These are phyloP conservation scores for Wickerhamiella vanderwaltii DNA, from an alignment of 805 yeast genomes.

Conservation along the genomic window DNA sequence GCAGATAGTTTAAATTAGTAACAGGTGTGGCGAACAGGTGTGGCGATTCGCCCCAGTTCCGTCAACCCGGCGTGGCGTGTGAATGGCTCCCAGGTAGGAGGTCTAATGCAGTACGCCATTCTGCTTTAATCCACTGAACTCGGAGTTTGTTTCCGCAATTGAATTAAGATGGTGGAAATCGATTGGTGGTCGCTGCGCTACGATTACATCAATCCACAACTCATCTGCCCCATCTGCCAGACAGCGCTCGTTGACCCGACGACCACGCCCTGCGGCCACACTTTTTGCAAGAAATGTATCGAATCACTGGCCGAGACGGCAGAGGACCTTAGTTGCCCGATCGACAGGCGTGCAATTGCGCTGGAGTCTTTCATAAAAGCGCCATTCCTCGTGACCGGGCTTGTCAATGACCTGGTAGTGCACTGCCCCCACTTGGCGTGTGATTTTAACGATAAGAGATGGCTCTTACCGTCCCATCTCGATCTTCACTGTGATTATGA, in stretches of 20 bases:
- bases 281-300: constrained; percentile 36
- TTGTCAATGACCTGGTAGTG: constrained; percentile 50
- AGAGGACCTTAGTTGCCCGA: constrained; percentile 36
- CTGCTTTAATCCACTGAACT: too few relatives aligned
- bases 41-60: too few relatives aligned
- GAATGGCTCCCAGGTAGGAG: too few relatives aligned
- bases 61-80: too few relatives aligned
- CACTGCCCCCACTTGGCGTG: constrained; percentile 52
- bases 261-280: constrained; percentile 56
- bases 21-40: too few relatives aligned
- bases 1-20: too few relatives aligned
- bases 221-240: constrained; percentile 53
- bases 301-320: constrained; percentile 13
- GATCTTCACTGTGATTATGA: constrained; percentile 31
- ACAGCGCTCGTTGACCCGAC: constrained; percentile 49
- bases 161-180: too few relatives aligned
- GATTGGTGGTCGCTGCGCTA: constrained; percentile 26
- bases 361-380: constrained; percentile 33
- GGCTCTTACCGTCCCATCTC: constrained; percentile 45
- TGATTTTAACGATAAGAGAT: constrained; percentile 42
- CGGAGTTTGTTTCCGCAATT: too few relatives aligned
- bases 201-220: constrained; percentile 21
- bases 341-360: constrained; percentile 42
- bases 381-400: constrained; percentile 45
- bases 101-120: too few relatives aligned